Evolutionary conservation across 352 stramenopile genomes (phyloP), one percentile per base, ranked within the genome.

Genomic region (Globisporangium apiculatum): DNA sequence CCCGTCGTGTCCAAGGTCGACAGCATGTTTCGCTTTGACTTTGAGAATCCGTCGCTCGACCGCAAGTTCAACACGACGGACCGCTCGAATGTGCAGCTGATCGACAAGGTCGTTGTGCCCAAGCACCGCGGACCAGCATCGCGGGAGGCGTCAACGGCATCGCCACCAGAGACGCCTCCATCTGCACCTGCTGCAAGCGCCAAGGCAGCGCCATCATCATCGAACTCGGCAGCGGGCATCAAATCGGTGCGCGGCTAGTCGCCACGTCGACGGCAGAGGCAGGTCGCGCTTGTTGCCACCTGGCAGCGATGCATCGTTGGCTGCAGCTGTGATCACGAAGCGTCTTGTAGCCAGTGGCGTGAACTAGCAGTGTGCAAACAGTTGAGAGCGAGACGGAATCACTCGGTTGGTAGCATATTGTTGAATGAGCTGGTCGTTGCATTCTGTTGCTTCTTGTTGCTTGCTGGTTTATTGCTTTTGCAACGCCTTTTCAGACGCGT

Each of bases 21-120:
- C 68, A 91, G 89, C 59, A 83, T 94, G 65, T 58, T 94, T 60
- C 82, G 84, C 18, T 58, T 92, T 51, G 84, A 94, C 58, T 91
- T 94, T 56, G 85, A 94, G 62, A 88, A 94, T 61, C 78, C 75
- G 17, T 79, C 74, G 47, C 67, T 93, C 14, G 83, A 93, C 55
- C 62, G 42, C 52, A 88, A 83, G 43, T 83, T 91, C 51, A 91
- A 91, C 64, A 75, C 73, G 24, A 72, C 59, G 38, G 85, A 95
- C 55, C 85, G 85, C 50, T 93, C 81, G 6, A 89, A 88, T 48
- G 79, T 92, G 54, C 83, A 90, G 53, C 66, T 93, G 18, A 81
- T 95, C 35, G 85, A 95, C 66, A 77, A 69, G 55, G 71, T 93
- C 8, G 11, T 86, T 52, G 62, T 87, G 45, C 73, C 57, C 43